phyloP scores from a whole-genome alignment of 441 rosid species.

The Dalechampia spathulata region DNA sequence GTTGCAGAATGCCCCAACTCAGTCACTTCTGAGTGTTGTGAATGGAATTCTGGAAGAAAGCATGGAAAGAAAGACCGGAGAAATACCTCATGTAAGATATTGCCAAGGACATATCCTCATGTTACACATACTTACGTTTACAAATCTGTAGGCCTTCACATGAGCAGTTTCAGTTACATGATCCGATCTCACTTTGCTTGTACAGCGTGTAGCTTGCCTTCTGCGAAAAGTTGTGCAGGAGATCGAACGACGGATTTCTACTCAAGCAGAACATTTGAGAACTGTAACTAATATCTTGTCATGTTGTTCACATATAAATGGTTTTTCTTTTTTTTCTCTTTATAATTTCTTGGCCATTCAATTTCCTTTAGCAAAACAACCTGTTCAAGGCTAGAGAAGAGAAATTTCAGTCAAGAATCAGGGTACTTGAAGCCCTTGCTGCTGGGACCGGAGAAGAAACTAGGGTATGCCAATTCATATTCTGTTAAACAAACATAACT shows the following conservation, averaged over 20 bases:
- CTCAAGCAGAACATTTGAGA: constrained; percentile 90
- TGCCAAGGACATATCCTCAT: background rate
- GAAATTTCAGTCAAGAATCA: constrained; percentile 73
- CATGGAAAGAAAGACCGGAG: constrained; percentile 56
- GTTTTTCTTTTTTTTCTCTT: constrained; percentile 3
- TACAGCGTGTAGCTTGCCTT: constrained; percentile 72
- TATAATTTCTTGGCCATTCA: constrained; percentile 11
- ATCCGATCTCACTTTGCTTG: constrained; percentile 3
- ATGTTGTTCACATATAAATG: background rate
- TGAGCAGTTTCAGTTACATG: too few species aligned
- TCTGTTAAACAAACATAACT: background rate
- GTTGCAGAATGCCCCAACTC: constrained; percentile 86
- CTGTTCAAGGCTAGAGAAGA: constrained; percentile 77
- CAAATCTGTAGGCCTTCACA: too few species aligned
- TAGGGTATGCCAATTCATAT: constrained; percentile 38
- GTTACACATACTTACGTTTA: too few species aligned
- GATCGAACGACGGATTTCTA: constrained; percentile 90
- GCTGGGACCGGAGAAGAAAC: constrained; percentile 54
- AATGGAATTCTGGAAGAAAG: constrained; percentile 82
- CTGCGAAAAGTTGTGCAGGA: constrained; percentile 82
- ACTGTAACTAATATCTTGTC: constrained; percentile 59
- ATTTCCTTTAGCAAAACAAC: constrained; percentile 62
- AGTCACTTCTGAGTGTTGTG: constrained; percentile 72
- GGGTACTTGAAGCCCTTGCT: constrained; percentile 85
- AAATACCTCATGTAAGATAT: constrained; percentile 73